Conservation (phyloP, 2,329 filamentous ascomycete species). For the Corinectria fuckeliana region DNA sequence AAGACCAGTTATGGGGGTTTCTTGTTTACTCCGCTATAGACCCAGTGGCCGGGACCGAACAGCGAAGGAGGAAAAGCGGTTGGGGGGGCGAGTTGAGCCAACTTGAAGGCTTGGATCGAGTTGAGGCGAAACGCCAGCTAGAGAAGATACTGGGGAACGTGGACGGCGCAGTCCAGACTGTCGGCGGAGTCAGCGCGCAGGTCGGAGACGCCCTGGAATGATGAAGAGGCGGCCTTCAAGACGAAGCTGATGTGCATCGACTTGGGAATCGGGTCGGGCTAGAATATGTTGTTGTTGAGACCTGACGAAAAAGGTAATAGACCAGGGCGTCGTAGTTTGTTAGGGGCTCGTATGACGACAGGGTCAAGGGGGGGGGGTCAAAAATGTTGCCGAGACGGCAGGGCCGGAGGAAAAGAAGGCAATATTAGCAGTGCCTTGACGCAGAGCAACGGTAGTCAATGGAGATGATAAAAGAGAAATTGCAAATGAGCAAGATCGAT, state of each 20-base stretch:
- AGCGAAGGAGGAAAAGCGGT: slow-evolving; percentile 82
- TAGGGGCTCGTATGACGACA: slow-evolving; percentile 23
- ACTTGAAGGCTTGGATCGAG: slow-evolving; percentile 75
- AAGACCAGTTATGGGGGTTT: slow-evolving; percentile 87
- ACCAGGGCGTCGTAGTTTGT: slow-evolving; percentile 5
- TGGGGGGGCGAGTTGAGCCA: slow-evolving; percentile 82
- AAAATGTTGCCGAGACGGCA: slow-evolving; percentile 13
- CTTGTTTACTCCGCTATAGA: slow-evolving; percentile 95
- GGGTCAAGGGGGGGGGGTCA: slow-evolving; percentile 22
- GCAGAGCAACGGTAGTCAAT: not conserved
- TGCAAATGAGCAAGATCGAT: slow-evolving; percentile 1
- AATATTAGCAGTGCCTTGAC: not conserved
- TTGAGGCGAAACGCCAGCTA: slow-evolving; percentile 33
- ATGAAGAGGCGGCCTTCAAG: slow-evolving; percentile 6
- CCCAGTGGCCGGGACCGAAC: slow-evolving; percentile 90
- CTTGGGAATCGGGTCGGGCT: slow-evolving; percentile 22
- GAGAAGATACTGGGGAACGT: slow-evolving; percentile 16
- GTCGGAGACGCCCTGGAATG: slow-evolving; percentile 4
- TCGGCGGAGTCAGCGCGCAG: slow-evolving; percentile 11
- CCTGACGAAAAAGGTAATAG: slow-evolving; percentile 5
- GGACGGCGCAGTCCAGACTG: slow-evolving; percentile 4
- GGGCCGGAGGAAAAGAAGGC: slow-evolving; percentile 7
- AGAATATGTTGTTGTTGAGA: slow-evolving; percentile 13
- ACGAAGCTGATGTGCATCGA: slow-evolving; percentile 18
- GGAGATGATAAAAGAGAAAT: not conserved